Percentiles rank a stretch among this genome's conserved stretches.
phyloP scores from a whole-genome alignment of 202 grass and related monocot species.

The Zizania palustris region DNA sequence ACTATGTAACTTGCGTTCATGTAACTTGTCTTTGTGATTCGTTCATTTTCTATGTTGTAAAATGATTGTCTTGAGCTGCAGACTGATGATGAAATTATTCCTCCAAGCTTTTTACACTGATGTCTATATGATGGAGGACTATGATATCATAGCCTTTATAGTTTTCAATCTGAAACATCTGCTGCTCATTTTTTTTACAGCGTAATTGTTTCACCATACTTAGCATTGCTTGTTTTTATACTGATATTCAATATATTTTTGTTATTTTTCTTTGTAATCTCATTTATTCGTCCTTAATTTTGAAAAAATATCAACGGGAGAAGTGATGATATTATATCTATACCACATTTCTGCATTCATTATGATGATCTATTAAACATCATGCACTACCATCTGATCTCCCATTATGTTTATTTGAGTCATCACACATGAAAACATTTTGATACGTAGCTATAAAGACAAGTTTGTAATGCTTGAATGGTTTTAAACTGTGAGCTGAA shows the following conservation, averaged over 20 bases:
- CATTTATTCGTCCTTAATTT: not conserved
- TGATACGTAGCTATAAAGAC: not conserved
- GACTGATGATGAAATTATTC: conserved; percentile 43
- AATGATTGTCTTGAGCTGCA: conserved; percentile 2
- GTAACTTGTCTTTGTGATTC: too few relatives aligned
- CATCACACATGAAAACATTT: not conserved
- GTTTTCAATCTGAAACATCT: conserved; percentile 62
- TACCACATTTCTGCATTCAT: conserved; percentile 54
- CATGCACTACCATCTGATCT: conserved; percentile 75
- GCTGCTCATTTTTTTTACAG: too few relatives aligned
- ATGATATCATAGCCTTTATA: conserved; percentile 31
- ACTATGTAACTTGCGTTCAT: not conserved
- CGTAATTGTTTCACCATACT: not conserved
- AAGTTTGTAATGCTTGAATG: not conserved
- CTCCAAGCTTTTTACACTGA: conserved; percentile 47
- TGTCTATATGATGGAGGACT: conserved; percentile 40
- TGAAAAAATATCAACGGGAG: conserved; percentile 11
- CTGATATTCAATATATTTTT: not conserved
- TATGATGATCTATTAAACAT: conserved; percentile 46
- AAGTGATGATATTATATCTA: conserved; percentile 58
- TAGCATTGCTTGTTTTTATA: too few relatives aligned
- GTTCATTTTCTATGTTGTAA: too few relatives aligned
- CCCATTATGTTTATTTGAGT: not conserved
- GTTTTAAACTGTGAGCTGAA: not conserved
- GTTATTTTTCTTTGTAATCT: not conserved